Evolutionary conservation across 768 basidiomycete genomes (phyloP), one percentile per base, ranked within the genome.

Genomic region (Lentinula sp.): DNA sequence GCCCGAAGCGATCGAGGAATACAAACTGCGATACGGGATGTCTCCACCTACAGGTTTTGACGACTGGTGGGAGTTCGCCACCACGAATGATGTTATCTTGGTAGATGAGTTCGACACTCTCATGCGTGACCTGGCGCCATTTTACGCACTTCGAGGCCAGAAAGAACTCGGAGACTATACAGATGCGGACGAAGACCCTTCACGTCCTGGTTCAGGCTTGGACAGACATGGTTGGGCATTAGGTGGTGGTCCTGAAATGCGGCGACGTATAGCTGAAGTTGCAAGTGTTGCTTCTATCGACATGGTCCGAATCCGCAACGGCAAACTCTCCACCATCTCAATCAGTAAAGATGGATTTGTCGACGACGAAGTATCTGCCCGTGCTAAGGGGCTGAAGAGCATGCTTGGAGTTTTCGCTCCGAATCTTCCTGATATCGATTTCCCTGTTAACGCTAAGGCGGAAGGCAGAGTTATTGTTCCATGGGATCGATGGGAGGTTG

Each of bases 401-500:
- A 93, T 98, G 84, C 74, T 95, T n/a, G 78, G 82, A 52, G 5
- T 7, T 7, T 48, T 10, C 6, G 46, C 46, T 28, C 18, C 46
- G 9, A 9, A 48, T 7, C 12, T 98, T 3, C 95, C 96, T 12
- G 87, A 98, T 76, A 87, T 99, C 87, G 90, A 97, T 67, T 87
- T 99, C 65, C 85, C 97, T 0, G 85, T 99, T 74, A 98, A 98
- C 66, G 86, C 91, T 23, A 91, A 89, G 75, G 90, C 95, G 0
- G 97, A 98, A 74, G 93, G 96, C 9, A 87, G 97, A 15, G 86
- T 99, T 7, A 79, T 99, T 12, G 87, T 96, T 5, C 91, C 94
- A 43, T 97, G 95, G 94, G 95, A 96, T 9, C 81, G 82, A 4
- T 56, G 55, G 55, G n/a, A 41, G 18, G 55, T 48, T 12, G 46